phyloP scores from a whole-genome alignment of 208 protist species.

The Leishmania amazonensis region DNA sequence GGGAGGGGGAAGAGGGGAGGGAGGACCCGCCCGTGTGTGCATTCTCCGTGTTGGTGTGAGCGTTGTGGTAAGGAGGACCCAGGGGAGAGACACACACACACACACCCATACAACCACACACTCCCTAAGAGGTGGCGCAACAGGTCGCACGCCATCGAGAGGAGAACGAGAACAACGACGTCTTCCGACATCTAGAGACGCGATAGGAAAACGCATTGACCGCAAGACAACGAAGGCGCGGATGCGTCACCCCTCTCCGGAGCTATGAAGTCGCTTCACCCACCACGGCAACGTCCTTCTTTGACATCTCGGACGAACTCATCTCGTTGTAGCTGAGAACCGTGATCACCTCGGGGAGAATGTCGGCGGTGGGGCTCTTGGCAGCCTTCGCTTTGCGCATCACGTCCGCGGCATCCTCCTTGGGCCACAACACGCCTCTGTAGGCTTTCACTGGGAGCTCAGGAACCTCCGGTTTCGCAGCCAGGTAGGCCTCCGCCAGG shows the following conservation, averaged over 20 bases:
- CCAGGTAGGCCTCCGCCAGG: conserved; percentile 33
- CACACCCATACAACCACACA: no score
- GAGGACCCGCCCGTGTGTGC: background rate
- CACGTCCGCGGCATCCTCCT: conserved; percentile 63
- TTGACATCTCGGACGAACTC: conserved; percentile 46
- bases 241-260: background rate
- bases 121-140: background rate
- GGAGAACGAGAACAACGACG: background rate
- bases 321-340: conserved; percentile 43
- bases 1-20: background rate
- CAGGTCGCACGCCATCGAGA: background rate
- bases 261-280: conserved; percentile 34
- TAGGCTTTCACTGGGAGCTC: conserved; percentile 25
- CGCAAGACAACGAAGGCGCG: background rate
- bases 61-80: background rate
- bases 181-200: background rate
- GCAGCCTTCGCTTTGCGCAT: conserved; percentile 38
- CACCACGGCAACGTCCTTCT: conserved; percentile 55
- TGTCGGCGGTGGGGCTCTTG: conserved; percentile 24
- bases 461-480: conserved; percentile 28
- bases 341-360: conserved; percentile 29
- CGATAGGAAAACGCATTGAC: background rate
- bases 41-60: background rate
- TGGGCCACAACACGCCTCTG: conserved; percentile 61
- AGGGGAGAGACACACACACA: background rate